A percentile compares a stretch with the other conserved stretches of the same genome.
Conservation (phyloP, 306 rosid species). For the Trifolium pratense region DNA sequence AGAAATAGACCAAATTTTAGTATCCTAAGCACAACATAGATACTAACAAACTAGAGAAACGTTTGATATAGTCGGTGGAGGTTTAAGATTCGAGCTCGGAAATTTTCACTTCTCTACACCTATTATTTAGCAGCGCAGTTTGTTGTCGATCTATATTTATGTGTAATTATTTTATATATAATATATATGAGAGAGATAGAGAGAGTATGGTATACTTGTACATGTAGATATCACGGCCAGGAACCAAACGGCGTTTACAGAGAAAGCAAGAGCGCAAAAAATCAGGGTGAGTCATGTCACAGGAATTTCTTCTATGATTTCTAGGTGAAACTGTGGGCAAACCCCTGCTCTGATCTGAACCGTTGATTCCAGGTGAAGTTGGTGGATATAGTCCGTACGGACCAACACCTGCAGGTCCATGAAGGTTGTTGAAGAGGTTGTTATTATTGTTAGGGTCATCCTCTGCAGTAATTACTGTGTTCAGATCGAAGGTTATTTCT, state of each 20-base stretch:
- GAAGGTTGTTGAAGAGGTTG: conserved; percentile 10
- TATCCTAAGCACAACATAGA: not conserved
- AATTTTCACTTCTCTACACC: too few relatives aligned
- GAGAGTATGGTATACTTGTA: conserved; percentile 53
- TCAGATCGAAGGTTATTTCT: conserved; percentile 78
- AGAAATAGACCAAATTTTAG: too few relatives aligned
- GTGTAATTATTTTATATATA: too few relatives aligned
- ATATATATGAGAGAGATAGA: not conserved
- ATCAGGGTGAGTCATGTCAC: conserved; percentile 55
- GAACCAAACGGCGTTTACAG: conserved; percentile 72
- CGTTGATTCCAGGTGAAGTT: conserved; percentile 33
- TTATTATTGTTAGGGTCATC: conserved; percentile 46
- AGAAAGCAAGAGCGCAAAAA: conserved; percentile 79
- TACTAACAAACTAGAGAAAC: too few relatives aligned
- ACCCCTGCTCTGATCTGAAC: conserved; percentile 46
- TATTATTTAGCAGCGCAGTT: too few relatives aligned
- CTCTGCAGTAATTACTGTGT: conserved; percentile 32
- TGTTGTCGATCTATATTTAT: too few relatives aligned
- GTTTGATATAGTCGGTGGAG: not conserved
- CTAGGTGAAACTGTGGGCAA: conserved; percentile 50
- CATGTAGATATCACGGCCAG: conserved; percentile 91
- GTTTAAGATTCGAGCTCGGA: not conserved
- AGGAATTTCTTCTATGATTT: conserved; percentile 49
- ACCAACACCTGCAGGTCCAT: conserved; percentile 4
- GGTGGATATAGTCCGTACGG: conserved; percentile 18